phyloP scores from a whole-genome alignment of 352 stramenopile species.

The Phytophthora sojae region DNA sequence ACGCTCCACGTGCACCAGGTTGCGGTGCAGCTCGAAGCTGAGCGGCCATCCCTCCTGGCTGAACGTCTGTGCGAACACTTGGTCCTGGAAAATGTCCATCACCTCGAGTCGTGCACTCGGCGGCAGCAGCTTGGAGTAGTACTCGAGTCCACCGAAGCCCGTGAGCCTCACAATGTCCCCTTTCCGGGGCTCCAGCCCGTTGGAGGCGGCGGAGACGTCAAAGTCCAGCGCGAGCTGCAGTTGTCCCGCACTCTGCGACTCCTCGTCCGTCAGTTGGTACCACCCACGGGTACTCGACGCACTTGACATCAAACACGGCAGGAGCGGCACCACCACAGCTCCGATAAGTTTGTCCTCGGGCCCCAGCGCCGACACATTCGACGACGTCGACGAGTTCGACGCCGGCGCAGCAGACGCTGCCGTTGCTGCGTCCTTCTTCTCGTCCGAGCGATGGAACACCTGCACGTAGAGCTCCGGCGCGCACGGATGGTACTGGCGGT shows the following conservation, averaged over 20 bases:
- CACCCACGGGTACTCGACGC: slow-evolving; percentile 63
- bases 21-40: slow-evolving; percentile 72
- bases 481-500: slow-evolving; percentile 60
- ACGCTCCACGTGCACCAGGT: slow-evolving; percentile 68
- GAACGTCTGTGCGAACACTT: slow-evolving; percentile 64
- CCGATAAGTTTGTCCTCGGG: slow-evolving; percentile 66
- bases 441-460: slow-evolving; percentile 62
- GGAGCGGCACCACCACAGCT: slow-evolving; percentile 58
- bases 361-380: slow-evolving; percentile 23
- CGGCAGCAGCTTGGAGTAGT: slow-evolving; percentile 70
- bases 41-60: slow-evolving; percentile 70
- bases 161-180: slow-evolving; percentile 66
- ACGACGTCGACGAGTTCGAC: slow-evolving; percentile 10
- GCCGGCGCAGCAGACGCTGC: slow-evolving; percentile 7
- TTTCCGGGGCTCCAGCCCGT: slow-evolving; percentile 53
- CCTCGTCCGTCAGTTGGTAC: slow-evolving; percentile 64
- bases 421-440: slow-evolving; percentile 19
- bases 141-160: slow-evolving; percentile 72
- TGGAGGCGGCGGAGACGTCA: slow-evolving; percentile 48
- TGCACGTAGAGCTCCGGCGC: slow-evolving; percentile 65
- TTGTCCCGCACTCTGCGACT: slow-evolving; percentile 61
- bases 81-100: slow-evolving; percentile 68
- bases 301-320: slow-evolving; percentile 67
- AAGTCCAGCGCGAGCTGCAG: slow-evolving; percentile 69
- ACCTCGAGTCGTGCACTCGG: slow-evolving; percentile 61